Evolutionary conservation across 768 basidiomycete genomes (phyloP).

Genomic region (Cystobasidium ongulense): DNA sequence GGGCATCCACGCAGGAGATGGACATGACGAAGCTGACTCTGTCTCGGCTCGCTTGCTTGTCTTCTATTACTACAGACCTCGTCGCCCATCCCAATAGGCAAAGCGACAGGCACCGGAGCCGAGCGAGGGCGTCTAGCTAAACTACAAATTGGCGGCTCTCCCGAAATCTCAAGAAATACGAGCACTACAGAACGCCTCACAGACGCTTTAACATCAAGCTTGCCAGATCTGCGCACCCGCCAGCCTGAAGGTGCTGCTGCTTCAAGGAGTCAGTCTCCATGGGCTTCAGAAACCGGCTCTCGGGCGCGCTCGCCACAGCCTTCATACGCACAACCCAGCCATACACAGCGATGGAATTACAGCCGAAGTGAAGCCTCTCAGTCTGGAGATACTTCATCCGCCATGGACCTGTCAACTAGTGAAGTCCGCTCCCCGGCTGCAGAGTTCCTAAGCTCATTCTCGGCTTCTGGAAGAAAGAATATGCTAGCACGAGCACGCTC

Average conservation of each 20-base stretch:
- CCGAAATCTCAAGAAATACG: not conserved
- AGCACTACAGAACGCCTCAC: not conserved
- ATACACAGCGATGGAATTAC: not conserved
- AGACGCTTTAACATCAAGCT: not conserved
- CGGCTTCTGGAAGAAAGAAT: not conserved
- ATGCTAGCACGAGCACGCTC: not conserved
- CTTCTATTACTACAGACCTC: not conserved
- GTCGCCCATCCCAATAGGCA: not conserved
- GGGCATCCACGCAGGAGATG: too few species aligned
- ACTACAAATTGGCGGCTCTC: not conserved
- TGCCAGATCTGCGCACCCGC: not conserved
- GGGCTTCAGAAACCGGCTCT: not conserved
- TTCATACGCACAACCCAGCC: not conserved
- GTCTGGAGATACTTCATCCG: not conserved
- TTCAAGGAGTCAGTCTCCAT: not conserved
- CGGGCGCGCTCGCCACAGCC: constrained; percentile 1
- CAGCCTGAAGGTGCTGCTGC: not conserved
- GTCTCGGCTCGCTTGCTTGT: not conserved
- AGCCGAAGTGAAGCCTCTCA: not conserved
- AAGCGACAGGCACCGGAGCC: not conserved
- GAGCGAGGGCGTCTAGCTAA: not conserved
- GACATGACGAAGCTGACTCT: not conserved
- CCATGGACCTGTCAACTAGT: not conserved
- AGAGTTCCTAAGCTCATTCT: constrained; percentile 27
- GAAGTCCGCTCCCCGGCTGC: constrained; percentile 10